Percentiles rank a stretch among this genome's conserved stretches.
Conservation (phyloP, 352 stramenopile species). For the Phytophthora pluvialis region DNA sequence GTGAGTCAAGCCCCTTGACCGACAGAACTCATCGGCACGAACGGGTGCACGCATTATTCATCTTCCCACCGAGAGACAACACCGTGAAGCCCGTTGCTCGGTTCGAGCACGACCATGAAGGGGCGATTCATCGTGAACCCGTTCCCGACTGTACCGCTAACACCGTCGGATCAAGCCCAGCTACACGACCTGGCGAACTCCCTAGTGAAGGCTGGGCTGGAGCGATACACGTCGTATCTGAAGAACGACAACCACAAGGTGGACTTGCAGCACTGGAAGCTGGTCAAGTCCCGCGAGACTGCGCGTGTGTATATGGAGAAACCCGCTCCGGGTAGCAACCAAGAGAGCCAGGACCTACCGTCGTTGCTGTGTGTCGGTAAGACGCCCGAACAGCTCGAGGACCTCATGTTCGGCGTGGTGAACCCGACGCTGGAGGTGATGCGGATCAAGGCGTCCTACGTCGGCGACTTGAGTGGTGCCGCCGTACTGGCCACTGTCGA, state of each 20-base stretch:
- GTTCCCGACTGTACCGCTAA: conserved; percentile 33
- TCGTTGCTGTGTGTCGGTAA: conserved; percentile 39
- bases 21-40: conserved; percentile 2
- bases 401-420: conserved; percentile 42
- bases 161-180: conserved; percentile 24
- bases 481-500: conserved; percentile 45
- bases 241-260: conserved; percentile 38
- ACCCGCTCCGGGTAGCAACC: conserved; percentile 1
- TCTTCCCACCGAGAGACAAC: conserved; percentile 11
- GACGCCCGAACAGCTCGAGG: conserved; percentile 30
- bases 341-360: conserved; percentile 29
- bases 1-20: conserved; percentile 6
- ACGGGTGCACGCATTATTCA: conserved; percentile 14
- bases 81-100: background rate
- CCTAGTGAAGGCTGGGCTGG: conserved; percentile 30
- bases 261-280: conserved; percentile 32
- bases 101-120: conserved; percentile 16
- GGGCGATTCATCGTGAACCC: conserved; percentile 43
- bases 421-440: conserved; percentile 41
- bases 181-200: conserved; percentile 30
- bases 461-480: conserved; percentile 44
- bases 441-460: conserved; percentile 46
- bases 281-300: conserved; percentile 36
- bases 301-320: conserved; percentile 38
- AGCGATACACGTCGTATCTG: conserved; percentile 37